Evolutionary conservation across 306 rosid genomes (phyloP).

Genomic region (Cotoneaster glaucophyllus): DNA sequence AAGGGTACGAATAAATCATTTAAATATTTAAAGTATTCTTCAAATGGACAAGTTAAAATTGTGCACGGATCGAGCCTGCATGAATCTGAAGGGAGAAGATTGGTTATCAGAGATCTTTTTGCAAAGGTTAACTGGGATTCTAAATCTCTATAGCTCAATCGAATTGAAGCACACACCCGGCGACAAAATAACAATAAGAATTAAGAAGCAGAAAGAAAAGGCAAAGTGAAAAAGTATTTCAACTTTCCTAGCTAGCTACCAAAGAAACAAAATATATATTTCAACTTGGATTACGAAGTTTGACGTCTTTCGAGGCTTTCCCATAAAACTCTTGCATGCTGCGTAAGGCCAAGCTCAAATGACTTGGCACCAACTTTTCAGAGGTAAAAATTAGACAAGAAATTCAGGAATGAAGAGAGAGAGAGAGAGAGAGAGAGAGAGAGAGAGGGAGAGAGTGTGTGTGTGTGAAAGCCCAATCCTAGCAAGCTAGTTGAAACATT

Average conservation of each 20-base stretch:
- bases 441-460: too few species aligned
- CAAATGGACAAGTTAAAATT: too few species aligned
- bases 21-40: too few species aligned
- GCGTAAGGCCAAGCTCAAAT: neutral
- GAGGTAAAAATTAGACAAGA: neutral
- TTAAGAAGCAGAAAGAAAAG: neutral
- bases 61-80: too few species aligned
- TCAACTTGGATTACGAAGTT: neutral
- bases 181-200: neutral
- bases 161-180: neutral
- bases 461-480: too few species aligned
- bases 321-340: neutral
- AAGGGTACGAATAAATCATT: too few species aligned
- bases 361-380: constrained; percentile 4
- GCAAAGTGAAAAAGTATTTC: neutral
- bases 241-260: neutral
- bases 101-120: neutral
- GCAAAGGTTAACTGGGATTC: neutral
- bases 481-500: too few species aligned
- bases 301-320: neutral
- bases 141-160: neutral
- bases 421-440: too few species aligned
- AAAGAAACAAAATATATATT: neutral
- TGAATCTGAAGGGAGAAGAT: neutral
- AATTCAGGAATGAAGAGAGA: neutral